Percentiles rank a stretch among this genome's conserved stretches.
Evolutionary conservation across 2,329 filamentous ascomycete genomes (phyloP).

Genomic region (Trichophyton rubrum): DNA sequence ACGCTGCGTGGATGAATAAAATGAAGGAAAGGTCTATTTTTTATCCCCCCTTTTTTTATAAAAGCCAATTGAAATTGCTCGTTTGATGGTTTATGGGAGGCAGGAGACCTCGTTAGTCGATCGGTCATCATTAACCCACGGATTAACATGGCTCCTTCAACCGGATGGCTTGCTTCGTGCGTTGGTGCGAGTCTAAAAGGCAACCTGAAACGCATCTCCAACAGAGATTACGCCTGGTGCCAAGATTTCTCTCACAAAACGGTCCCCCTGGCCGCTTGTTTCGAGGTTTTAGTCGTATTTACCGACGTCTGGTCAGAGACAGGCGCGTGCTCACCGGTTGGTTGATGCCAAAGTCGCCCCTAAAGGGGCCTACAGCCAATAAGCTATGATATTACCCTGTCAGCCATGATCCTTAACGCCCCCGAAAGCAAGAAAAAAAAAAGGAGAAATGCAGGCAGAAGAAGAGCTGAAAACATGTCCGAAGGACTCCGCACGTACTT

Average conservation of each 20-base stretch:
- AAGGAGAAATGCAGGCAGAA: not conserved
- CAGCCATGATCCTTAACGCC: constrained; percentile 1
- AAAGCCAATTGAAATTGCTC: constrained; percentile 3
- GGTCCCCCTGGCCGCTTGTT: constrained; percentile 2
- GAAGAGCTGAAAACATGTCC: not conserved
- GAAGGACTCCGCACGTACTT: not conserved
- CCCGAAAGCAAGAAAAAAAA: not conserved
- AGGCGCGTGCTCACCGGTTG: constrained; percentile 1
- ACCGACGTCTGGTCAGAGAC: not conserved
- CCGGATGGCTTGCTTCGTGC: not conserved
- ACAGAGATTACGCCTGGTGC: not conserved
- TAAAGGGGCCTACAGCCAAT: not conserved
- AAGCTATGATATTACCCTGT: not conserved
- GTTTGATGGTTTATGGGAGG: not conserved
- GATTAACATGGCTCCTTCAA: not conserved
- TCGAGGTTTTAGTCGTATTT: not conserved
- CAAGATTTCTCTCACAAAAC: not conserved
- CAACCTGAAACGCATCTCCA: constrained; percentile 2
- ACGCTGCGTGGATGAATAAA: not conserved
- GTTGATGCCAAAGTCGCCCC: not conserved
- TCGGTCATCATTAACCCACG: not conserved
- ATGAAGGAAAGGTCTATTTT: not conserved
- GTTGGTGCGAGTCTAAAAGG: not conserved
- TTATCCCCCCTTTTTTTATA: not conserved
- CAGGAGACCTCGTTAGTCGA: not conserved